A percentile compares a stretch with the other conserved stretches of the same genome.
Conservation (phyloP, 495 filamentous ascomycete genomes). For the Aspergillus ellipticus region DNA sequence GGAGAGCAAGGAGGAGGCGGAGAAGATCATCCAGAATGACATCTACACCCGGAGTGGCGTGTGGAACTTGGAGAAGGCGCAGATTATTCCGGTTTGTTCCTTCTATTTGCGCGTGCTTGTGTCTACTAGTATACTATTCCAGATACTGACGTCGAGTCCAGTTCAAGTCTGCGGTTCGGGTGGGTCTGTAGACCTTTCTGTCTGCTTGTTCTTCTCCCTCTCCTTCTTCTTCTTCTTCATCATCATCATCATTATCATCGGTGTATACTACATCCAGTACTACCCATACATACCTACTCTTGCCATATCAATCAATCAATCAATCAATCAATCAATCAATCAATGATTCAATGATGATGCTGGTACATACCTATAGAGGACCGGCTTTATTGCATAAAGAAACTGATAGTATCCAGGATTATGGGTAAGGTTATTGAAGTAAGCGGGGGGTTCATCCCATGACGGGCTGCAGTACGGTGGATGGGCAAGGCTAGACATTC, state of each 20-base stretch:
- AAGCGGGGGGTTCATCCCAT: neutral
- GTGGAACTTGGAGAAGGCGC: conserved; percentile 79
- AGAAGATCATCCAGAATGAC: conserved; percentile 64
- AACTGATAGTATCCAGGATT: neutral
- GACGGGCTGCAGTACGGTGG: neutral
- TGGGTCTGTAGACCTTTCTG: conserved; percentile 13
- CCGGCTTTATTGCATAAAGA: neutral
- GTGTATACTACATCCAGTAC: neutral
- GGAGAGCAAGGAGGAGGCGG: conserved; percentile 63
- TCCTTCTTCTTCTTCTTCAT: neutral
- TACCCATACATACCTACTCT: neutral
- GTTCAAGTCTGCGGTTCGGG: conserved; percentile 40
- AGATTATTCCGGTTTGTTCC: conserved; percentile 44
- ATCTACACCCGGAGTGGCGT: conserved; percentile 67
- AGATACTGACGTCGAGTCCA: conserved; percentile 17
- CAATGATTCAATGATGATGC: too few relatives aligned
- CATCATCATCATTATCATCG: too few relatives aligned
- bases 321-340: neutral
- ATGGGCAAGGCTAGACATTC: too few relatives aligned
- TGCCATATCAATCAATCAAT: neutral
- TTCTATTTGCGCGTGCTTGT: conserved; percentile 2
- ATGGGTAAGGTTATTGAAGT: neutral
- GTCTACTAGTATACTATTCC: too few relatives aligned
- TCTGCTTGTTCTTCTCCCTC: too few relatives aligned
- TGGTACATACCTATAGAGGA: neutral